Base-by-base conservation (phyloP, 2,329 filamentous ascomycete genomes). In the Aspergillus pseudoviridinutans region DNA sequence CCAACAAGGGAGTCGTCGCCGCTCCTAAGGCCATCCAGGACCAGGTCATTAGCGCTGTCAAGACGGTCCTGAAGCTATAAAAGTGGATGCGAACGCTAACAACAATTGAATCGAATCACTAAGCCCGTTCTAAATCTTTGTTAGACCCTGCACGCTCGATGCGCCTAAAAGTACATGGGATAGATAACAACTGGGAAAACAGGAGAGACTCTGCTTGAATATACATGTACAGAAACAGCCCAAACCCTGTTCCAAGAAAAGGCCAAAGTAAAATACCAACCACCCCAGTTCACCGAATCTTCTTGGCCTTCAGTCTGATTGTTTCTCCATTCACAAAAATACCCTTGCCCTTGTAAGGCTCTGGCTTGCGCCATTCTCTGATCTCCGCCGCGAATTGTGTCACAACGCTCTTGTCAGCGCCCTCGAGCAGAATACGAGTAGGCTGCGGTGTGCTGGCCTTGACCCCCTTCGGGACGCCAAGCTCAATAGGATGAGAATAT, bases 261-360 rank as follows among this genome's bases (percentile, higher is more conserved):
- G 59, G 53, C 53, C 58, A 61, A 61, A 66, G 58, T 56, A 60
- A 67, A 60, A 62, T 57, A 65, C 67, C 66, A 58, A 61, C 53
- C 61, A 63, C 51, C 58, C 57, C 55, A 41, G 65, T 72, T 80
- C 87, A 94, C 82, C 92, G 93, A 76, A 93, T 91, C 84, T 93
- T 94, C 88, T 97, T 99, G 70, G 91, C 89, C 87, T 99, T 99
- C 77, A 99, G 76, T 83, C 89, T 96, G 79, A 99, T 97, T 29
- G 92, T 97, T 83, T 99, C 92, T 62, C 92, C 91, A 71, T 97
- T 95, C 68, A 99, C 88, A 74, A 97, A 99, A 67, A 99, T 96
- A 68, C 94, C 94, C 86, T 99, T 97, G 65, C 94, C 94, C 85
- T 99, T 99, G 78, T 99, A 99, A 64, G 94, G 94, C 79, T 99